Base-by-base conservation (phyloP, 2,329 filamentous ascomycete species). In the Colletotrichum lini region DNA sequence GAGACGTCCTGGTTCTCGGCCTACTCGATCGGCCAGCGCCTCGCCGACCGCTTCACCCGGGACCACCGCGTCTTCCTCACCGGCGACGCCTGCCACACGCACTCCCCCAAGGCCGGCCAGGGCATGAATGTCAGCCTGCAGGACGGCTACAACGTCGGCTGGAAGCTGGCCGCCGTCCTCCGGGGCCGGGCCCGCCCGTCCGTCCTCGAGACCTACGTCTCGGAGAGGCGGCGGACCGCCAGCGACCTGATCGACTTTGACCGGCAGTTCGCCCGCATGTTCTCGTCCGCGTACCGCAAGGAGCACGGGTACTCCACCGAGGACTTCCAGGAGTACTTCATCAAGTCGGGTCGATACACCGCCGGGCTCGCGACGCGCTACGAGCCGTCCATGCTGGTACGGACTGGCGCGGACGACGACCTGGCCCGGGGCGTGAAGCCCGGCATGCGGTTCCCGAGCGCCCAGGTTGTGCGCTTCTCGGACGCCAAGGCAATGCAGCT, bases 111-210 rank as follows among this genome's bases (percentile, higher is more conserved):
- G 83, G 92, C 92, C 38, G 92, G 92, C 1, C 92, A 94, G 80
- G 92, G 92, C 26, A 94, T 94, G 92, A 94, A 94, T 76, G 93
- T 92, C 0, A 92, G 92, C 4, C 93, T 94, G 81, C 85, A 93
- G 59, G 93, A 96, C 74, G 94, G 94, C 0, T 89, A 94, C 71
- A 98, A 98, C 80, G 86, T 98, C 50, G 95, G 95, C 6, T 98
- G 95, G 95, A 98, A 98, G 84, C 93, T 98, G 58, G 95, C 98
- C 78, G 91, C 93, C 42, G 95, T 98, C 13, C 94, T 97, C 79
- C 87, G 88, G 30, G 94, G 94, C 15, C 93, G 97, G 74, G 94
- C 94, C 1, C 83, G 90, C 21, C 91, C 93, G 71, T 88, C 89
- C 2, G 86, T 96, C 18, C 87, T 98, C 62, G 89, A 91, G 73